Evolutionary conservation across 2,329 filamentous ascomycete genomes (phyloP).

Genomic region (Exutisphaerella laricina): DNA sequence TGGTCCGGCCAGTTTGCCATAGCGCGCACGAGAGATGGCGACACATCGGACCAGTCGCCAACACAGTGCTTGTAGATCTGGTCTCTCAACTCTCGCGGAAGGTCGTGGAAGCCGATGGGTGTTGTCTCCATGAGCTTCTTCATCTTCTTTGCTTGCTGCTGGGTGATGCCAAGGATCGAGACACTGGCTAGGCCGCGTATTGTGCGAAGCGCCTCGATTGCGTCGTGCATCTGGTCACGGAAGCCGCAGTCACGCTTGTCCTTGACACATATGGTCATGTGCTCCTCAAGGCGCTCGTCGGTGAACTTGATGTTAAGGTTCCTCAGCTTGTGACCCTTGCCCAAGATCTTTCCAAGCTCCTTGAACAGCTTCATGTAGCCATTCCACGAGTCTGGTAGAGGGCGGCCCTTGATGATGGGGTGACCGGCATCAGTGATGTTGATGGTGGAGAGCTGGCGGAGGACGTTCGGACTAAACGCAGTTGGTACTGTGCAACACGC

Average conservation of each 20-base stretch:
- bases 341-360: slow-evolving; percentile 22
- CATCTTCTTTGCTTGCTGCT: slow-evolving; percentile 20
- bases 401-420: slow-evolving; percentile 55
- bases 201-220: slow-evolving; percentile 12
- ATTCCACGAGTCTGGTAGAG: slow-evolving; percentile 20
- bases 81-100: slow-evolving; percentile 28
- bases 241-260: slow-evolving; percentile 24
- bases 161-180: slow-evolving; percentile 21
- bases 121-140: slow-evolving; percentile 22
- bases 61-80: slow-evolving; percentile 27
- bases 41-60: slow-evolving; percentile 23
- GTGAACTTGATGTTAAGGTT: slow-evolving; percentile 26
- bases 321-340: slow-evolving; percentile 26
- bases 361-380: slow-evolving; percentile 26
- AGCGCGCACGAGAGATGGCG: slow-evolving; percentile 12
- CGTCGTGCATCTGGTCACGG: slow-evolving; percentile 22
- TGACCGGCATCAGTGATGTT: slow-evolving; percentile 79
- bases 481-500: background rate
- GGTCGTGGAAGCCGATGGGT: slow-evolving; percentile 18
- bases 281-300: slow-evolving; percentile 19
- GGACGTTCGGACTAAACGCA: slow-evolving; percentile 7
- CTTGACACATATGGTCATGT: slow-evolving; percentile 25
- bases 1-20: slow-evolving; percentile 15
- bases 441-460: slow-evolving; percentile 40
- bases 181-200: slow-evolving; percentile 25